Base-by-base conservation (phyloP, 2,329 filamentous ascomycete genomes). In the Rugonectria rugulosa region DNA sequence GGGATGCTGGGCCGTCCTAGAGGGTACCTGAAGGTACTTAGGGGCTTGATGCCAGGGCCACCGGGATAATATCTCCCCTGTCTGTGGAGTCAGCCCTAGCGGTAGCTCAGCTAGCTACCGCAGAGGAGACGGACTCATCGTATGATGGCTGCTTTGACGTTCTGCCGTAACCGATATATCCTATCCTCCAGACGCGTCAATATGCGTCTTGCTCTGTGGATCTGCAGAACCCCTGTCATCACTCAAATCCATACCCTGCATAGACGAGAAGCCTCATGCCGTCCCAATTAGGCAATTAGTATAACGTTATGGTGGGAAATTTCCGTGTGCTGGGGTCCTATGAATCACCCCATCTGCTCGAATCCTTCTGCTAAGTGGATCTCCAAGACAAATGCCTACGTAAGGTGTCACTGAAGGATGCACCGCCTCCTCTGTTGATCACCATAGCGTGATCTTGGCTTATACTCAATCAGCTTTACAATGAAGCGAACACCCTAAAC, bases 171-270 rank as follows among this genome's bases (percentile, higher is more conserved):
- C n/a, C n/a, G n/a, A n/a, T n/a, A n/a, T n/a, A n/a, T n/a, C n/a
- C n/a, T n/a, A n/a, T n/a, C n/a, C n/a, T n/a, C n/a, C 20, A 48
- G 32, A 48, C 45, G 44, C 44, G 45, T 29, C 45, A n/a, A n/a
- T n/a, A n/a, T 6, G 26, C 19, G 45, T 48, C 23, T 12, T 20
- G 34, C 24, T 45, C 8, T n/a, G 29, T 29, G 42, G 20, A 45
- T 45, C 42, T 32, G 17, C 15, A 21, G 32, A 6, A 6, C 26
- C 19, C 21, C 21, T n/a, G 20, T 14, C 37, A 27, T 7, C 11
- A 27, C 26, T 27, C 26, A n/a, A 11, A 34, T 34, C 9, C n/a
- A 24, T 14, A 12, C 21, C 42, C 23, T 48, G 45, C 34, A 48
- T 48, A 27, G 32, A 29, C 17, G 45, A 24, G 34, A 20, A 45